Base-by-base conservation (phyloP, 2,329 filamentous ascomycete species). In the Intubia oerlemansii region DNA sequence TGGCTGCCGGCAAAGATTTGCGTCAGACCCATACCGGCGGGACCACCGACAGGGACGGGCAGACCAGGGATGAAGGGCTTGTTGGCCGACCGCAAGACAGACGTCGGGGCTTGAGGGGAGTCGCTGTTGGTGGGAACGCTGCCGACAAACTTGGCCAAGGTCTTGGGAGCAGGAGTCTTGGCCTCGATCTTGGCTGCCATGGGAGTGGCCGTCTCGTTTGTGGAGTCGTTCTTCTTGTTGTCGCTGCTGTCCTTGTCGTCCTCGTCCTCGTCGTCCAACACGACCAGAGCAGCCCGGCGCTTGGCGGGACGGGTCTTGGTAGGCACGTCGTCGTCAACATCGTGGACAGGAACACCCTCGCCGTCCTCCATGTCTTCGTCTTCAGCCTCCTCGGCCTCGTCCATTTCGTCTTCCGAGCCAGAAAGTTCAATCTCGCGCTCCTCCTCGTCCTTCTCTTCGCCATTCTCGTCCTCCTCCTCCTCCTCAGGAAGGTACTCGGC, bases 1-100 rank as follows among this genome's bases (percentile, higher is more conserved):
- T n/a, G n/a, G n/a, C n/a, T n/a, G n/a, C 80, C 80, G 5, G 77
- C 78, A 44, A 92, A 93, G 36, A 88, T 85, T 42, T 92, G 84
- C 0, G 81, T 90, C 25, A 92, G 59, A 8, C 80, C 77, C 24
- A 91, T 52, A 3, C 68, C 69, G 20, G 66, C 68, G 14, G 66
- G 58, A 0, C 59, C 63, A 14, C 51, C 51, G 7, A 42, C 41
- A 6, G 58, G 49, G 4, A 72, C 57, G 3, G 71, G 65, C 13
- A 80, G 51, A 2, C 70, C 72, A 4, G 74, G 75, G 33, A 80
- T 75, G 39, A 75, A 74, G 0, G 56, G 62, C 49, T 76, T 77
- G 34, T 62, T 71, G 3, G 69, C 69, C 4, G 70, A 76, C 23
- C 71, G 64, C n/a, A 75, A 46, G 3, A 74, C 66, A 0, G 71